Percentiles rank a stretch among this genome's conserved stretches.
Evolutionary conservation across 2,329 filamentous ascomycete genomes (phyloP).

Genomic region (Elsinoe australis): DNA sequence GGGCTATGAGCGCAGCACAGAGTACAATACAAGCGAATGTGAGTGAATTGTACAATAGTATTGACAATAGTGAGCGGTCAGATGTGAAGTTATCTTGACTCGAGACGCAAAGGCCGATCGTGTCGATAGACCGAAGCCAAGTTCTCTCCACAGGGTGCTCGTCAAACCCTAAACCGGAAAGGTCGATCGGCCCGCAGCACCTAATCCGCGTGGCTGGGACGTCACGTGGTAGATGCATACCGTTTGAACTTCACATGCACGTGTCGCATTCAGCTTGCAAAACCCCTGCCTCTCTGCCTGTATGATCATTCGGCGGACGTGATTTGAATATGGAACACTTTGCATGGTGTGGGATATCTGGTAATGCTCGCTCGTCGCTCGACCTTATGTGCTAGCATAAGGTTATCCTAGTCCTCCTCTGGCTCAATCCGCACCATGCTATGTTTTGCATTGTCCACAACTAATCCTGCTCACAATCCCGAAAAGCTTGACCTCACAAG

Average conservation of each 20-base stretch:
- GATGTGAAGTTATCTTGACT: slow-evolving; percentile 11
- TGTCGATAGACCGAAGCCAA: slow-evolving; percentile 7
- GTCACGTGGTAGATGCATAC: not conserved
- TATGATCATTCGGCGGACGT: too few relatives aligned
- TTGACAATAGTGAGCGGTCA: not conserved
- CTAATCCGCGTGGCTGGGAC: slow-evolving; percentile 7
- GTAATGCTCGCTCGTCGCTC: too few relatives aligned
- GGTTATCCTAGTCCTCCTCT: too few relatives aligned
- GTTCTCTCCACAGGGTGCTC: not conserved
- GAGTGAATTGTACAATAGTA: not conserved
- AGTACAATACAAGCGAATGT: slow-evolving; percentile 8
- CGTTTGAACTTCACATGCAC: not conserved
- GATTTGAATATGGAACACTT: too few relatives aligned
- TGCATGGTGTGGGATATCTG: too few relatives aligned
- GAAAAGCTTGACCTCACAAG: too few relatives aligned
- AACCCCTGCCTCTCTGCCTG: too few relatives aligned
- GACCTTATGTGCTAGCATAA: too few relatives aligned
- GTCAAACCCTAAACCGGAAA: slow-evolving; percentile 7
- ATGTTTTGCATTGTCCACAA: too few relatives aligned
- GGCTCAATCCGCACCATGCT: slow-evolving; percentile 5
- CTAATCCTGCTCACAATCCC: too few relatives aligned
- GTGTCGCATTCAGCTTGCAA: too few relatives aligned
- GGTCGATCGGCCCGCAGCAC: slow-evolving; percentile 3
- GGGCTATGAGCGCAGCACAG: too few relatives aligned
- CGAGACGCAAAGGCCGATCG: slow-evolving; percentile 12